Base-by-base conservation (phyloP, 345 rosid genomes). In the Lumnitzera racemosa region DNA sequence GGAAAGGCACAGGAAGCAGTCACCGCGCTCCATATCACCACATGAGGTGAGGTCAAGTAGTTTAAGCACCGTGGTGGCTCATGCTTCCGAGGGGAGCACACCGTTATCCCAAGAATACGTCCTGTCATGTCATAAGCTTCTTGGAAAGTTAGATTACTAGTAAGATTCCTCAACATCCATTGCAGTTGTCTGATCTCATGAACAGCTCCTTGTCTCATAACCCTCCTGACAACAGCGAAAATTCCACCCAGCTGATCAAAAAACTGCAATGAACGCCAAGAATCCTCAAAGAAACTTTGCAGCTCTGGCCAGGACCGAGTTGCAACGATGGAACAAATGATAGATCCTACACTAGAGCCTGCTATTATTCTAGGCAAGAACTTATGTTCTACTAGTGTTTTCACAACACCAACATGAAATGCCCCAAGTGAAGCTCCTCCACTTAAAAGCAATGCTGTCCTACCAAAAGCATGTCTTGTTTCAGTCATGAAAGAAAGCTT, bases 341-440 rank as follows among this genome's bases (percentile, higher is more conserved):
- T 79, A 53, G 97, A 90, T 58, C 99, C 99, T 14, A 95, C 99
- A 43, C 96, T 90, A 57, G 99, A 86, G 41, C 99, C 99, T 41
- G 99, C 88, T 16, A 90, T 85, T 55, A 95, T 86, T 57, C 96
- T 81, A 24, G 99, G 99, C 53, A 95, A 50, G 61, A 90, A 87
- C 82, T 83, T 95, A 70, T 86, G 96, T 64, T 90, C 88, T 51
- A 94, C 96, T 49, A 94, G 68, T 59, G 97, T 90, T 61, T 83
- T 88, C 41, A 90, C 92, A 13, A 94, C 97, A 54, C 99, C 99
- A 0, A 81, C 80, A 53, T 95, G 97, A 75, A 83, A 88, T 46
- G 97, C 89, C 62, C 97, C 99, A 29, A 95, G 96, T 12, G 97
- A 88, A 75, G 97, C 96, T 61, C 96, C 99, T 59, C 99, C 99